These are phyloP conservation scores for Pulicaria dysenterica DNA, from an alignment of 129 eudicot species.

Conservation along the genomic window DNA sequence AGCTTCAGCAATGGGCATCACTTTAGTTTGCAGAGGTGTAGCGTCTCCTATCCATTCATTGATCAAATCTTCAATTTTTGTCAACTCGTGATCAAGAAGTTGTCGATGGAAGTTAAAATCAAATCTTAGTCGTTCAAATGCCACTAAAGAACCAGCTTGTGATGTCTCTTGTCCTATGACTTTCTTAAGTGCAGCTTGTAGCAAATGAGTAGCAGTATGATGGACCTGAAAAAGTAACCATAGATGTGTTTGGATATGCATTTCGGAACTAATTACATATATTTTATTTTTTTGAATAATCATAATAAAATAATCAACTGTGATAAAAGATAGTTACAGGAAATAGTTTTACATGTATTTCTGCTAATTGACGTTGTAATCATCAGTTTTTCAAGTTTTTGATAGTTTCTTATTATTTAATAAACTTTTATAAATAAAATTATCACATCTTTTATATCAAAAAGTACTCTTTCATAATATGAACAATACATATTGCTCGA, in stretches of 20 bases:
- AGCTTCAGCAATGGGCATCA: conserved; percentile 80
- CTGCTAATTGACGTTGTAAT: too few species aligned
- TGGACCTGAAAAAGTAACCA: conserved; percentile 58
- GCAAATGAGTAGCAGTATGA: conserved; percentile 97
- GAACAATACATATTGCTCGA: too few species aligned
- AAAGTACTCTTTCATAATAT: too few species aligned
- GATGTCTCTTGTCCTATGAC: conserved; percentile 94
- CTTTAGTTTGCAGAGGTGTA: conserved; percentile 69
- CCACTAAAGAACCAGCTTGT: conserved; percentile 98
- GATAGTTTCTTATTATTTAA: too few species aligned
- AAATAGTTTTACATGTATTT: too few species aligned
- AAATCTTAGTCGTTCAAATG: conserved; percentile 95
- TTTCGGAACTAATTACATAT: neutral
- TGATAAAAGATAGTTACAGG: neutral
- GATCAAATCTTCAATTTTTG: conserved; percentile 70
- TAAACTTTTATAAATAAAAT: too few species aligned
- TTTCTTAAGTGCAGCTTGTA: conserved; percentile 86
- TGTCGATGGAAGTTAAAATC: conserved; percentile 92
- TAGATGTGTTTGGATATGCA: neutral
- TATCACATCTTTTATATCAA: too few species aligned
- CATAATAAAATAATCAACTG: neutral
- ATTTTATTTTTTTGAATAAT: neutral
- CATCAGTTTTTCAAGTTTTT: too few species aligned
- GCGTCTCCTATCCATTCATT: conserved; percentile 91
- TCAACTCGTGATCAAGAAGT: conserved; percentile 69